Evolutionary conservation across 2,329 filamentous ascomycete genomes (phyloP).

Genomic region (Fusarium tuaranense): DNA sequence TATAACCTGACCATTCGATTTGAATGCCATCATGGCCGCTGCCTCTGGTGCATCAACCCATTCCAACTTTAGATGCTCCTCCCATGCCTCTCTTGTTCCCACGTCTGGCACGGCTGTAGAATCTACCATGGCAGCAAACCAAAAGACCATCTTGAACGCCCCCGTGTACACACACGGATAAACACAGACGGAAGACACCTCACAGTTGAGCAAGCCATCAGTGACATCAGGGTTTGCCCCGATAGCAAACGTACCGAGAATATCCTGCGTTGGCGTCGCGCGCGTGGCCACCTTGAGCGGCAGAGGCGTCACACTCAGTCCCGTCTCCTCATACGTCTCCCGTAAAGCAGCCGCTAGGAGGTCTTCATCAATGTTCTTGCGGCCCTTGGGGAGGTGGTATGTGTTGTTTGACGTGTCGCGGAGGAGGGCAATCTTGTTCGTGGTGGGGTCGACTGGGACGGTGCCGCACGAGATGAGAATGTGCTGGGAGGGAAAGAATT

Average conservation of each 20-base stretch:
- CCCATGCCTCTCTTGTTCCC: conserved; percentile 48
- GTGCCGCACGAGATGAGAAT: conserved; percentile 61
- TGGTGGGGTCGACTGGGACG: conserved; percentile 55
- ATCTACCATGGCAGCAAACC: conserved; percentile 52
- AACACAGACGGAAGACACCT: conserved; percentile 51
- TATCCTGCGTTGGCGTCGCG: conserved; percentile 49
- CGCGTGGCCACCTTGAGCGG: conserved; percentile 57
- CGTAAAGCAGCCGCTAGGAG: neutral
- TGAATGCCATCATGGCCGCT: conserved; percentile 35
- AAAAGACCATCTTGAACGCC: conserved; percentile 55
- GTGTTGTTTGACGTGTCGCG: conserved; percentile 50
- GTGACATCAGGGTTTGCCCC: conserved; percentile 40
- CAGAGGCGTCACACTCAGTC: conserved; percentile 53
- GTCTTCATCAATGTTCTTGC: neutral
- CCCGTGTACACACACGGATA: conserved; percentile 51
- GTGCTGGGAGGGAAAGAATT: conserved; percentile 55
- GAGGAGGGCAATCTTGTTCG: conserved; percentile 55
- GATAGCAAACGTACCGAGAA: neutral
- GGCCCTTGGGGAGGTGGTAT: neutral
- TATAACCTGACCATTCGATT: conserved; percentile 42
- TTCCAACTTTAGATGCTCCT: conserved; percentile 37
- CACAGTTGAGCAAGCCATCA: conserved; percentile 47
- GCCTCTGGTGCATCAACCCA: conserved; percentile 43
- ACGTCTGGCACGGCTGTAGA: conserved; percentile 40
- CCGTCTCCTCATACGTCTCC: conserved; percentile 56